These are phyloP conservation scores for Pseudopyricularia cyperi DNA, from an alignment of 2,329 filamentous ascomycete genomes.

Conservation along the genomic window DNA sequence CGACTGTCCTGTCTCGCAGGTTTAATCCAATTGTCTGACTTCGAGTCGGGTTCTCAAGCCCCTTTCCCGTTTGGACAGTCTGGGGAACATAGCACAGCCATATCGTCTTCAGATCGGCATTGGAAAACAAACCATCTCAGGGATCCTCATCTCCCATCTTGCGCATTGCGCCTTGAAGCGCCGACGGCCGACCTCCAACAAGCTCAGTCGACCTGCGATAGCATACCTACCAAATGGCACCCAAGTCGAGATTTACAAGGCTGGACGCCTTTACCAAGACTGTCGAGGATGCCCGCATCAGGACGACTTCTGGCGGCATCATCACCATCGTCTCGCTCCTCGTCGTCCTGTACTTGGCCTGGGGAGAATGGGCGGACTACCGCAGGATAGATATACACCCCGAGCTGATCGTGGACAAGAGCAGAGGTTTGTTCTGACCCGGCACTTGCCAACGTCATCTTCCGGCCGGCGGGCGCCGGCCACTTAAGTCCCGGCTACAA, in stretches of 20 bases:
- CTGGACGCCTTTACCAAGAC: constrained; percentile 99
- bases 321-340: constrained; percentile 86
- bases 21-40: neutral
- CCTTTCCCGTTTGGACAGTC: neutral
- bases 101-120: neutral
- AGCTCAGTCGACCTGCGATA: too few relatives aligned
- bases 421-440: constrained; percentile 53
- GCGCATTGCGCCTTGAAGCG: neutral
- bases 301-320: constrained; percentile 89
- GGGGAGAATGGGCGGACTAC: constrained; percentile 96
- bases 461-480: too few relatives aligned
- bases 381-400: constrained; percentile 74
- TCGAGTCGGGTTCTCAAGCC: neutral
- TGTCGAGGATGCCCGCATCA: constrained; percentile 91
- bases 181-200: neutral
- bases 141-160: neutral
- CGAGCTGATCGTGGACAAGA: constrained; percentile 92
- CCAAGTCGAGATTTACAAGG: constrained; percentile 88
- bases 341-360: constrained; percentile 75
- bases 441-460: too few relatives aligned
- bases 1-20: neutral
- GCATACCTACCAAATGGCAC: constrained; percentile 57
- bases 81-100: neutral
- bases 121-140: neutral
- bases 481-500: too few relatives aligned